Conservation (phyloP, 1,284 basidiomycete species). For the Rhodofomes roseus region DNA sequence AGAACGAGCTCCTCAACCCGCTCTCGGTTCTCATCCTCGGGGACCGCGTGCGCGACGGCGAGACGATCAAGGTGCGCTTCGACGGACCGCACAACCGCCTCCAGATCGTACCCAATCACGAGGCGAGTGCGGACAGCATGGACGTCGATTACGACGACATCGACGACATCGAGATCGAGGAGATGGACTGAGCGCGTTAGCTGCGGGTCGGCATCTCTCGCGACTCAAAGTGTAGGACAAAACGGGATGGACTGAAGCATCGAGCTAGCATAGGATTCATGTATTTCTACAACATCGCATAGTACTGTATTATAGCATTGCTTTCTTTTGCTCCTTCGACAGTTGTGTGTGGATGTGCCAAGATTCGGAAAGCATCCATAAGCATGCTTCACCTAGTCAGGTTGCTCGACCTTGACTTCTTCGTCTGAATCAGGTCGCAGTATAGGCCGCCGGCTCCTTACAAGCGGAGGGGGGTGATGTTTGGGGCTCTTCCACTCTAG, state of each 20-base stretch:
- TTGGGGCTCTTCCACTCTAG: constrained; percentile 10
- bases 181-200: constrained; percentile 59
- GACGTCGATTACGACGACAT: constrained; percentile 51
- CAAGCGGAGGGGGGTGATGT: not conserved
- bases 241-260: too few species aligned
- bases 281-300: constrained; percentile 2
- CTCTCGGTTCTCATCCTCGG: constrained; percentile 86
- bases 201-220: not conserved
- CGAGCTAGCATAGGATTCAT: not conserved
- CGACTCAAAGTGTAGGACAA: constrained; percentile 1
- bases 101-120: constrained; percentile 84
- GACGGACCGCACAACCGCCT: constrained; percentile 85
- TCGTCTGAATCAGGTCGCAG: not conserved
- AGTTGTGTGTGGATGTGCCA: not conserved
- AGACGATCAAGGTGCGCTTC: constrained; percentile 74
- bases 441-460: not conserved
- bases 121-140: constrained; percentile 53
- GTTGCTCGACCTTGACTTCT: not conserved
- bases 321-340: not conserved
- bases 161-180: constrained; percentile 66
- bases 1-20: constrained; percentile 91
- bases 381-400: not conserved
- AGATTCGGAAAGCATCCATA: not conserved
- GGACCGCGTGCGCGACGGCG: constrained; percentile 80
- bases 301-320: not conserved